These are phyloP conservation scores for Naegleria fowleri DNA, from an alignment of 208 protist species.

Conservation along the genomic window DNA sequence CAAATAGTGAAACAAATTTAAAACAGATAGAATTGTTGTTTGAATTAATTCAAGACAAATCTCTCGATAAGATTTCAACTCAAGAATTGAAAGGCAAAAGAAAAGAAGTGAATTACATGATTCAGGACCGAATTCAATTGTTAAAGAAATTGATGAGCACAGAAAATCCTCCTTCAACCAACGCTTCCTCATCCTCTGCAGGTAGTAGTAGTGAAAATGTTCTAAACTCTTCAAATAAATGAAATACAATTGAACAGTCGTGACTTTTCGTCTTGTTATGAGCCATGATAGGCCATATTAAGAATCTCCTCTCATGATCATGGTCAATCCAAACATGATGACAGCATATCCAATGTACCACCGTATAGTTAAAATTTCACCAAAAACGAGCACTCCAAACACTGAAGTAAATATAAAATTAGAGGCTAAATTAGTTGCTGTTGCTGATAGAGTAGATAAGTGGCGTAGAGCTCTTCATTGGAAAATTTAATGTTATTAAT, in stretches of 20 bases:
- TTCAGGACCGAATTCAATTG: neutral
- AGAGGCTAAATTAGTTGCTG: neutral
- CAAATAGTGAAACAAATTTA: neutral
- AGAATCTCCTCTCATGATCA: neutral
- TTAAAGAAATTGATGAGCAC: neutral
- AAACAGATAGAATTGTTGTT: neutral
- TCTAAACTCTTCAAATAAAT: too few species aligned
- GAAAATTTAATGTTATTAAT: neutral
- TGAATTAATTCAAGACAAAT: conserved; percentile 3
- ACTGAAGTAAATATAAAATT: neutral
- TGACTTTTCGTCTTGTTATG: too few species aligned
- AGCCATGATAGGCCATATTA: too few species aligned
- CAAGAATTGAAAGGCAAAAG: neutral
- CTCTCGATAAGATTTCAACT: neutral
- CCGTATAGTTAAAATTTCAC: neutral
- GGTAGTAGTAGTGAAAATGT: too few species aligned
- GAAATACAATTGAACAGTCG: too few species aligned
- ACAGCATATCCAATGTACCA: neutral
- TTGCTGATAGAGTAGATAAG: neutral
- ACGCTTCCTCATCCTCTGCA: too few species aligned
- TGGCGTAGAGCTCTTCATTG: neutral
- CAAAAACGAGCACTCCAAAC: neutral
- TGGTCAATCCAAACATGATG: neutral
- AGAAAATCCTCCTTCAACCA: too few species aligned
- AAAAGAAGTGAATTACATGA: neutral